Evolutionary conservation across 208 protist genomes (phyloP).

Genomic region (Angomonas ambiguus): DNA sequence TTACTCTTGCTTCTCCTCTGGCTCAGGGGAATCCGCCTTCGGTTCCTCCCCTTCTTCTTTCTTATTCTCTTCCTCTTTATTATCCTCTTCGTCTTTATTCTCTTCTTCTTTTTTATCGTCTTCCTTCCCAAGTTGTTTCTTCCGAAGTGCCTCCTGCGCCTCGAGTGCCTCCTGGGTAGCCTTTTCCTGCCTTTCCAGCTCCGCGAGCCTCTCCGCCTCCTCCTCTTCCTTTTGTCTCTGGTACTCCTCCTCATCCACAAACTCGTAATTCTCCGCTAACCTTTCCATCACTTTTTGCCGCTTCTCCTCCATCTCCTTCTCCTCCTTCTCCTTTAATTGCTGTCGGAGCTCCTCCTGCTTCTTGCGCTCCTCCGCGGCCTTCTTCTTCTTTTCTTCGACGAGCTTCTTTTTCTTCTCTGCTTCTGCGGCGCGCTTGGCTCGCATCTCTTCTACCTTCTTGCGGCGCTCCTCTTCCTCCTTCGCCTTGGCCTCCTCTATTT

Average conservation of each 20-base stretch:
- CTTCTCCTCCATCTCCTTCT: constrained; percentile 44
- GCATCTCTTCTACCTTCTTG: constrained; percentile 18
- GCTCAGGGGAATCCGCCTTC: constrained; percentile 31
- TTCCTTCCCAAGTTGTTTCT: constrained; percentile 16
- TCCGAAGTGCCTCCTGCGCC: constrained; percentile 14
- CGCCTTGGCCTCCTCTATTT: constrained; percentile 28
- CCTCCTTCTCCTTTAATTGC: constrained; percentile 40
- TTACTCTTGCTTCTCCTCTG: constrained; percentile 32
- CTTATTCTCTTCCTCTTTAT: constrained; percentile 23
- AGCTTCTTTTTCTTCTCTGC: constrained; percentile 28
- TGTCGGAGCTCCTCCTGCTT: constrained; percentile 38
- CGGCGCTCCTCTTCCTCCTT: constrained; percentile 28
- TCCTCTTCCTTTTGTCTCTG: constrained; percentile 16
- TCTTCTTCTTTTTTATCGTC: constrained; percentile 13
- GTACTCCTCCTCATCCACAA: constrained; percentile 3
- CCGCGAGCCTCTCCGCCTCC: constrained; percentile 18
- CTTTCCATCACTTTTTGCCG: constrained; percentile 3
- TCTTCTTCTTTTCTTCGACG: constrained; percentile 26
- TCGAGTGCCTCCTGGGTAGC: constrained; percentile 25
- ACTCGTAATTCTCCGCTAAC: background rate
- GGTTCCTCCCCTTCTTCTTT: constrained; percentile 33
- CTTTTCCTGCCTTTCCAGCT: constrained; percentile 28
- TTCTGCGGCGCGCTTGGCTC: constrained; percentile 4
- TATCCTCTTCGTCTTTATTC: constrained; percentile 24
- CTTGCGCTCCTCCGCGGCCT: constrained; percentile 28